A percentile compares a stretch with the other conserved stretches of the same genome.
phyloP scores from a whole-genome alignment of 495 filamentous ascomycete genomes.

The Trypethelium eluteriae region DNA sequence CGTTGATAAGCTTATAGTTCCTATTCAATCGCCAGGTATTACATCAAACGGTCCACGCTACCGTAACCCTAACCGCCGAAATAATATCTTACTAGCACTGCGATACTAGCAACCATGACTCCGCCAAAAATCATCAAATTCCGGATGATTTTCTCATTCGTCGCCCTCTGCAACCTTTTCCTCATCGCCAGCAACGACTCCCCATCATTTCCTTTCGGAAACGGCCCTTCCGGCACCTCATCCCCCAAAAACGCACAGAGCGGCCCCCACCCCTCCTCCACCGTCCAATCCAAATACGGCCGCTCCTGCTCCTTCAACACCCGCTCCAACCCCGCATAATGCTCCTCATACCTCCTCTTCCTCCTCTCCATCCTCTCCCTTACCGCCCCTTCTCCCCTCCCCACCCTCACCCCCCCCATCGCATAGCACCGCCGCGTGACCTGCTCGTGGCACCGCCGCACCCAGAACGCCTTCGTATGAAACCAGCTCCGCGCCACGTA shows the following conservation, averaged over 20 bases:
- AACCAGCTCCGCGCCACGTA: neutral
- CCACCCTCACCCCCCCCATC: neutral
- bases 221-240: constrained; percentile 14
- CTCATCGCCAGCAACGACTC: neutral
- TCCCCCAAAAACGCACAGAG: constrained; percentile 22
- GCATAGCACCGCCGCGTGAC: neutral
- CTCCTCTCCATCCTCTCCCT: constrained; percentile 2
- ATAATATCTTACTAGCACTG: neutral
- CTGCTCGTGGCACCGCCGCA: neutral
- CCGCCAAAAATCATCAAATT: neutral
- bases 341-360: constrained; percentile 20
- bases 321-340: constrained; percentile 16
- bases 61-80: too few relatives aligned
- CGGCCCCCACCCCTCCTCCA: constrained; percentile 17
- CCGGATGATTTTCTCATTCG: neutral
- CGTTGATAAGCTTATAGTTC: too few relatives aligned
- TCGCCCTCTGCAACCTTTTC: neutral
- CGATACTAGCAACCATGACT: neutral
- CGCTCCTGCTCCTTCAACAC: constrained; percentile 17
- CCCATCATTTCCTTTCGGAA: constrained; percentile 13
- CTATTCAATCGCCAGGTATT: too few relatives aligned
- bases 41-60: too few relatives aligned
- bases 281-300: constrained; percentile 15
- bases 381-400: neutral
- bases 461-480: constrained; percentile 13